Percentiles rank a stretch among this genome's conserved stretches.
Conservation (phyloP, 805 yeast genomes). For the Wickerhamomyces mucosus region DNA sequence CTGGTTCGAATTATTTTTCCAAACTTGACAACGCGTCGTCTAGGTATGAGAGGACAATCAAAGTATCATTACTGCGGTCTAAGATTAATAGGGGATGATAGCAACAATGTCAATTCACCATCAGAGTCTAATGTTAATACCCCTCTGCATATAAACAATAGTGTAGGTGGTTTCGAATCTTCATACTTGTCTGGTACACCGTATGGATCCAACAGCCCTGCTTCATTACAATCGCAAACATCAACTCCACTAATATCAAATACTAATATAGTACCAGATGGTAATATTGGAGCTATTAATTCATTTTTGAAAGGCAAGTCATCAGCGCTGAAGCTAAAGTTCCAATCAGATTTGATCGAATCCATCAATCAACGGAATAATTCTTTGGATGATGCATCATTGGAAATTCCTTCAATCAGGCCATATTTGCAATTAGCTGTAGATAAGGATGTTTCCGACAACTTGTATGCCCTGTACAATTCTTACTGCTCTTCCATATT, state of each 20-base stretch:
- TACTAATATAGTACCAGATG: conserved; percentile 1
- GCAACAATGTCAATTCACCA: conserved; percentile 13
- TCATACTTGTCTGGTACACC: conserved; percentile 21
- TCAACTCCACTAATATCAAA: conserved; percentile 15
- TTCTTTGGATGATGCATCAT: conserved; percentile 13
- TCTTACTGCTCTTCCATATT: conserved; percentile 56
- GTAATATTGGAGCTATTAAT: no score
- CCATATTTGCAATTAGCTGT: conserved; percentile 12
- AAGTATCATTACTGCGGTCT: conserved; percentile 81
- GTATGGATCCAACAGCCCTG: conserved; percentile 20
- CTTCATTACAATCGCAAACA: conserved; percentile 16
- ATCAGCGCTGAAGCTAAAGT: conserved; percentile 12
- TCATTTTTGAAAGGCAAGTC: no score
- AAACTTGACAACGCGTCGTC: conserved; percentile 54
- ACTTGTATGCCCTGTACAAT: conserved; percentile 52
- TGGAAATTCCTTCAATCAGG: conserved; percentile 28
- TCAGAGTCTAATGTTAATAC: conserved; percentile 16
- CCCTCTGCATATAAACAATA: conserved; percentile 17
- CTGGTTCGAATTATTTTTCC: conserved; percentile 58
- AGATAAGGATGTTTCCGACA: conserved; percentile 36
- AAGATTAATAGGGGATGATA: conserved; percentile 30
- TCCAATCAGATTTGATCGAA: conserved; percentile 13
- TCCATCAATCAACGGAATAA: conserved; percentile 9
- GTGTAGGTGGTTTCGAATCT: conserved; percentile 13
- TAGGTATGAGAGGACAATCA: conserved; percentile 72